Base-by-base conservation (phyloP, 495 filamentous ascomycete genomes). In the Penicillium turbatum region DNA sequence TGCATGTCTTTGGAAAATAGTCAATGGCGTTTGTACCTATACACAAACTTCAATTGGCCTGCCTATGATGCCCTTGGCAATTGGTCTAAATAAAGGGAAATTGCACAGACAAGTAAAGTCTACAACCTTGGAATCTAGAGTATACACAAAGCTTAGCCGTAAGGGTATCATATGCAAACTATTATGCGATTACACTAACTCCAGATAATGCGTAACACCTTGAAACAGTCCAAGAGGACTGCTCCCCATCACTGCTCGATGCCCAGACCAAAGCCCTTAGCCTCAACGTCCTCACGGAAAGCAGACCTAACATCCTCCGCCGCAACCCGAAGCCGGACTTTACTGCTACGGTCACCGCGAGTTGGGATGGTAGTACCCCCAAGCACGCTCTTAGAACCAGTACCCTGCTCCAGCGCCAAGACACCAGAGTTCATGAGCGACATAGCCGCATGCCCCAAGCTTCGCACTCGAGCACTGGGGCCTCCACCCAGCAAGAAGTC, bases 281-380 rank as follows among this genome's bases (percentile, higher is more conserved):
- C 86, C 69, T 96, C 89, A 7, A 78, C 80, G 76, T 99, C 93
- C 59, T 96, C 92, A 53, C 84, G 82, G 59, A 97, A 84, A 32
- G 95, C 93, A 54, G 84, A 72, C 66, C 86, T 85, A 0, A 99
- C 82, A 68, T 99, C 93, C 60, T 97, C 93, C 38, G 95, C 87
- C 1, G 86, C 85, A 53, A 97, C 86, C 27, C 89, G 80, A 47
- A 97, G 75, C 55, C 92, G 76, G 9, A 99, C 83, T 66, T 92
- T 92, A 34, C 90, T 90, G 27, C 85, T 89, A 13, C 93, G 76
- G 59, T 96, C 92, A 0, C 90, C 88, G 55, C 81, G 82, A 53
- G 83, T 79, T 16, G 68, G 63, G 26, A 74, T 69, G 2, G 67
- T 67, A 10, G 68, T 63, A 30, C 66, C 69, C 30, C 68, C 71